Conservation (phyloP, 2,329 filamentous ascomycete genomes). For the Phialophora expanda region DNA sequence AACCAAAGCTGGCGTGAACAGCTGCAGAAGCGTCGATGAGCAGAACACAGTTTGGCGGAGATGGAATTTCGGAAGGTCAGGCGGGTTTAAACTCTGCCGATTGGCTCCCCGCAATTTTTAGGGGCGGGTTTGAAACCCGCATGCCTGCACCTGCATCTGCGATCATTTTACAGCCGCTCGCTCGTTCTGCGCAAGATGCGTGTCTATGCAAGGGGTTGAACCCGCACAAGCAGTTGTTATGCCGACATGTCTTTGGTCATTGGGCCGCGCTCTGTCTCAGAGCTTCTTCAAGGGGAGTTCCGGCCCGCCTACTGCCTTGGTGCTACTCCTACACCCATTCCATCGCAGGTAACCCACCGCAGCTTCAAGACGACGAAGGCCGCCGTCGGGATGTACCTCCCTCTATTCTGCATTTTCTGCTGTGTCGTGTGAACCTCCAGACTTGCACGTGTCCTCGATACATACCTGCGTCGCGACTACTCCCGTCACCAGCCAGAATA, state of each 20-base stretch:
- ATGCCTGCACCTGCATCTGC: not conserved
- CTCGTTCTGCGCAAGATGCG: not conserved
- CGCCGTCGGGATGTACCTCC: not conserved
- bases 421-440: not conserved
- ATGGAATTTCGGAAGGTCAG: not conserved
- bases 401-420: not conserved
- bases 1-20: not conserved
- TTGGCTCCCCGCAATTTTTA: constrained; percentile 14
- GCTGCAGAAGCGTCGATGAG: not conserved
- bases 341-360: not conserved
- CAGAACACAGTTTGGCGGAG: not conserved
- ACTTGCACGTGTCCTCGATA: not conserved
- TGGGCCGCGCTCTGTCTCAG: not conserved
- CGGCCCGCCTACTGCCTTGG: not conserved
- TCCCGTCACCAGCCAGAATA: not conserved
- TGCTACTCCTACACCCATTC: not conserved
- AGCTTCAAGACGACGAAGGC: not conserved
- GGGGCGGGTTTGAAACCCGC: constrained; percentile 9
- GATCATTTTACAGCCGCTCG: not conserved
- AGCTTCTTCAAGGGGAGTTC: not conserved
- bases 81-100: constrained; percentile 6
- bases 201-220: not conserved
- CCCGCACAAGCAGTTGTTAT: not conserved
- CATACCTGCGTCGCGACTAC: not conserved
- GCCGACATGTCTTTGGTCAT: not conserved